These are phyloP conservation scores for Capsicum baccatum DNA, from an alignment of 257 asterid genomes.

Conservation along the genomic window DNA sequence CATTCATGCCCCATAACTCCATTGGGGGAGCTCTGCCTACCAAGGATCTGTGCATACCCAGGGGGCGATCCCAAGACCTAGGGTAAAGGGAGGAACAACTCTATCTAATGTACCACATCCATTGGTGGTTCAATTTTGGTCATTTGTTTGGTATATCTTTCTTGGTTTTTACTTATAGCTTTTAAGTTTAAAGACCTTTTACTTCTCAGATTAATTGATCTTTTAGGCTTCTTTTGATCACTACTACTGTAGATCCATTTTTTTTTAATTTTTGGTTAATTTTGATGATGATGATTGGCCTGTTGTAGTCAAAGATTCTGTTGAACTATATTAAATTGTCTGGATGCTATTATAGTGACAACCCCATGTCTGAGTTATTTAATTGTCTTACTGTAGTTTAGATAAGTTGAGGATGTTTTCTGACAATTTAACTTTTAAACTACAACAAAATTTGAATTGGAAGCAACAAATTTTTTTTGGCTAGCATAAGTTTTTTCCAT, in stretches of 20 bases:
- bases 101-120: too few species aligned
- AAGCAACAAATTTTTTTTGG: neutral
- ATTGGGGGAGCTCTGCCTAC: too few species aligned
- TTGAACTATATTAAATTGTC: neutral
- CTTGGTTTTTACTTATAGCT: too few species aligned
- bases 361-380: neutral
- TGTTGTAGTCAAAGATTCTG: neutral
- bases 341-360: too few species aligned
- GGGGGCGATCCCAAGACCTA: too few species aligned
- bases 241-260: slow-evolving; percentile 1
- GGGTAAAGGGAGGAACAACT: too few species aligned
- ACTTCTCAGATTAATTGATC: neutral
- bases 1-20: too few species aligned
- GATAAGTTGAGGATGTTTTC: neutral
- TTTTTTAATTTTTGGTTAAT: neutral
- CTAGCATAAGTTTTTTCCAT: neutral
- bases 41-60: too few species aligned
- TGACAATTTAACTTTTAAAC: neutral
- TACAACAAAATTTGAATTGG: neutral
- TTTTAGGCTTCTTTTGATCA: neutral
- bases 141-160: too few species aligned
- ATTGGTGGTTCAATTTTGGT: too few species aligned
- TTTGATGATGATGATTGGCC: too few species aligned
- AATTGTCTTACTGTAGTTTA: neutral
- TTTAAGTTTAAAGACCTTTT: too few species aligned